Conservation (phyloP, 331 rosid species). For the Malus hybrid region DNA sequence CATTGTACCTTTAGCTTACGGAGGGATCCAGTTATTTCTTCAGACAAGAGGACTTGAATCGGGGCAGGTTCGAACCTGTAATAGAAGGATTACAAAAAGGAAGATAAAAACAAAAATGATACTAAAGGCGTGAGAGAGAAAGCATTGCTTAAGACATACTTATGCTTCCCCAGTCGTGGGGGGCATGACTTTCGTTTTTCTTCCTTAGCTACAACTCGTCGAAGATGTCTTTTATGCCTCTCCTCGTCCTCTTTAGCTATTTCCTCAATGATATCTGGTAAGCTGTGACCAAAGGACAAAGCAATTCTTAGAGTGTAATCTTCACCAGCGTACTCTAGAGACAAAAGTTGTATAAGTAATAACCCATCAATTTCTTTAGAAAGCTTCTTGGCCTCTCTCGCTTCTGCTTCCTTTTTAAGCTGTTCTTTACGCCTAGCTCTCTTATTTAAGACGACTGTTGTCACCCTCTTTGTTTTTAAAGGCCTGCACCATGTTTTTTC, state of each 20-base stretch:
- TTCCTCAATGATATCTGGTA: slow-evolving; percentile 60
- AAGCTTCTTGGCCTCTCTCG: slow-evolving; percentile 37
- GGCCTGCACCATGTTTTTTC: slow-evolving; percentile 37
- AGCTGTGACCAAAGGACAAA: slow-evolving; percentile 33
- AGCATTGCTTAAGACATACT: slow-evolving; percentile 32
- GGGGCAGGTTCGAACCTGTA: slow-evolving; percentile 84
- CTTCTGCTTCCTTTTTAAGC: slow-evolving; percentile 49
- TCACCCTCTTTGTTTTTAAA: slow-evolving; percentile 51
- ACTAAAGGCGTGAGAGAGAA: not conserved
- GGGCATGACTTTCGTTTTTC: slow-evolving; percentile 66
- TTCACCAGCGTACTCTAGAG: not conserved
- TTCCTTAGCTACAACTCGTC: slow-evolving; percentile 62
- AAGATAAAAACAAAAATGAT: not conserved
- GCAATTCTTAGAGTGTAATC: slow-evolving; percentile 1
- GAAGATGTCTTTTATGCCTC: slow-evolving; percentile 46
- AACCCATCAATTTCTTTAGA: slow-evolving; percentile 84
- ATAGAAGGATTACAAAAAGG: not conserved
- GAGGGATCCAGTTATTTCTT: slow-evolving; percentile 79
- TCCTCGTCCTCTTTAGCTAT: slow-evolving; percentile 68
- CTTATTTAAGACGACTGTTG: slow-evolving; percentile 66
- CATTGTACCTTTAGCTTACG: slow-evolving; percentile 69
- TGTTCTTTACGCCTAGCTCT: slow-evolving; percentile 62
- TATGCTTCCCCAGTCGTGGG: slow-evolving; percentile 80
- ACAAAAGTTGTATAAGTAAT: not conserved
- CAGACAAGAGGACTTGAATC: slow-evolving; percentile 75